Evolutionary conservation across 495 filamentous ascomycete species (phyloP).

Genomic region (Entonaema liquescens): DNA sequence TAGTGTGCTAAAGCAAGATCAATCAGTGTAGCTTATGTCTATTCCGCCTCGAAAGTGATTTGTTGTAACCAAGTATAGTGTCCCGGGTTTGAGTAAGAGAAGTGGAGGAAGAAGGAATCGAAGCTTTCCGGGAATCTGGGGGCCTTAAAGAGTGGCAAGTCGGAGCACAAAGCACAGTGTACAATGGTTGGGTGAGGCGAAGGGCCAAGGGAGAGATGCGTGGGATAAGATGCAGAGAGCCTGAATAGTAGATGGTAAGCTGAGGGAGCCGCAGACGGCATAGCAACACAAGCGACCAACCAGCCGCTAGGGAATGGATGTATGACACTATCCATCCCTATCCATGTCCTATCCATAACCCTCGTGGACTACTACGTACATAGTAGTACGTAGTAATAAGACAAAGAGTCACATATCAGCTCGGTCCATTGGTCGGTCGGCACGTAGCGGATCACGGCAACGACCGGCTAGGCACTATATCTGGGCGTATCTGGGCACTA

Average conservation of each 20-base stretch:
- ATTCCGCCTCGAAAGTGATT: conserved; percentile 30
- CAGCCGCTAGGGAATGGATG: conserved; percentile 17
- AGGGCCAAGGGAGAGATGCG: conserved; percentile 40
- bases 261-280: conserved; percentile 41
- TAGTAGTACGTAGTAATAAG: conserved; percentile 30
- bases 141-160: conserved; percentile 35
- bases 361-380: conserved; percentile 38
- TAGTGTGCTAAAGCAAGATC: conserved; percentile 28
- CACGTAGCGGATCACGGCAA: conserved; percentile 35
- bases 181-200: conserved; percentile 33
- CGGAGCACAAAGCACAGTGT: conserved; percentile 39
- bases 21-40: conserved; percentile 22
- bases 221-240: conserved; percentile 41
- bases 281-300: conserved; percentile 26
- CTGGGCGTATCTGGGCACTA: conserved; percentile 22
- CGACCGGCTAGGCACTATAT: conserved; percentile 38
- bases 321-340: conserved; percentile 30
- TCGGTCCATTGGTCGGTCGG: conserved; percentile 30
- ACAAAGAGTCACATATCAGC: conserved; percentile 25
- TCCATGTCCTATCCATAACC: conserved; percentile 12
- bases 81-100: conserved; percentile 31
- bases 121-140: conserved; percentile 16
- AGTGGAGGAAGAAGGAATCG: conserved; percentile 14
- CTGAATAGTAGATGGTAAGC: conserved; percentile 44
- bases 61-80: conserved; percentile 30